A percentile compares a stretch with the other conserved stretches of the same genome.
Evolutionary conservation across 441 rosid species (phyloP).

Genomic region (Omphalea diandra): DNA sequence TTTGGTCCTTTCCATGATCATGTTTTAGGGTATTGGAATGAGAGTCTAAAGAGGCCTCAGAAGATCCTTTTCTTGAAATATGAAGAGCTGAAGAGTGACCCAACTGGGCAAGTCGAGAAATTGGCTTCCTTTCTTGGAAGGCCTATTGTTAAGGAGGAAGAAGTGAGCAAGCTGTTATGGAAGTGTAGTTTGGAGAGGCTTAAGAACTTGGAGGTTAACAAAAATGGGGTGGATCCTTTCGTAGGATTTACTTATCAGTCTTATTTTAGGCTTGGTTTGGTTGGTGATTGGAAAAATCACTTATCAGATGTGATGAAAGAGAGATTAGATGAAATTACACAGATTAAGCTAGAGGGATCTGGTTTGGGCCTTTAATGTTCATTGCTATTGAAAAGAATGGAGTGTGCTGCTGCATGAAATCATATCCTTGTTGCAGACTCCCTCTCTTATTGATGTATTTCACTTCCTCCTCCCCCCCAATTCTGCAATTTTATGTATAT

Average conservation of each 20-base stretch:
- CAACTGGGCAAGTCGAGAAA: slow-evolving; percentile 3
- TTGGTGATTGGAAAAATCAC: slow-evolving; percentile 32
- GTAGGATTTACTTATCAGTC: neutral
- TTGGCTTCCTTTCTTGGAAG: slow-evolving; percentile 6
- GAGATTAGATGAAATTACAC: slow-evolving; percentile 12
- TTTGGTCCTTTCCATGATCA: slow-evolving; percentile 27
- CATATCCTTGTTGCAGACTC: no score
- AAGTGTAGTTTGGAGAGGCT: slow-evolving; percentile 18
- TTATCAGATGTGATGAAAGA: slow-evolving; percentile 23
- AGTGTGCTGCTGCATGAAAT: no score
- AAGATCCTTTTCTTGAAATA: slow-evolving; percentile 23
- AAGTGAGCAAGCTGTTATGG: neutral
- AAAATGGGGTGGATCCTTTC: slow-evolving; percentile 18
- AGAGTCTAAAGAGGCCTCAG: slow-evolving; percentile 6
- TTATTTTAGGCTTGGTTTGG: slow-evolving; percentile 28
- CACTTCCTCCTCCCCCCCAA: no score
- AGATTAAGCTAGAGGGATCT: slow-evolving; percentile 22
- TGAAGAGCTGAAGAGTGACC: slow-evolving; percentile 21
- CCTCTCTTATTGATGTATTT: no score
- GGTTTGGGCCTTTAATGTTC: slow-evolving; percentile 16
- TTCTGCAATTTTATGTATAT: no score
- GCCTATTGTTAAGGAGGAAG: slow-evolving; percentile 1
- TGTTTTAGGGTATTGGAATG: slow-evolving; percentile 22
- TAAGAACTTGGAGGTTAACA: slow-evolving; percentile 18
- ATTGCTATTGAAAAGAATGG: neutral